A percentile compares a stretch with the other conserved stretches of the same genome.
These are phyloP conservation scores for Eucalyptus regnans DNA, from an alignment of 345 rosid species.

Conservation along the genomic window DNA sequence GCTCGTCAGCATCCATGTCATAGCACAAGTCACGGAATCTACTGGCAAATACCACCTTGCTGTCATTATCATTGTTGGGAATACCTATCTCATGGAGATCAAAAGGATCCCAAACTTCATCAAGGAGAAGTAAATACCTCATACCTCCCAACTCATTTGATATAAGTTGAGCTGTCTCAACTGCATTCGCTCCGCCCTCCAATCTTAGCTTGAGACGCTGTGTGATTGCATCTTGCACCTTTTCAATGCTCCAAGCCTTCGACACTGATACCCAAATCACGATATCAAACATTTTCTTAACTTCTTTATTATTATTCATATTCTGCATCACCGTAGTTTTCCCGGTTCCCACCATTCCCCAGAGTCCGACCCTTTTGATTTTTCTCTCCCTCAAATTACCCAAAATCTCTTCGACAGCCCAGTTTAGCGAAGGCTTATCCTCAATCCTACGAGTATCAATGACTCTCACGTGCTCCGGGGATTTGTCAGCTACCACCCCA, in stretches of 20 bases:
- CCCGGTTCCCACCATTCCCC: conserved; percentile 16
- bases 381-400: not conserved
- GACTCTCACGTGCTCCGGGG: not conserved
- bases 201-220: not conserved
- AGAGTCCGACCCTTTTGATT: conserved; percentile 7
- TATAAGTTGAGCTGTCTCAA: conserved; percentile 3
- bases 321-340: conserved; percentile 25
- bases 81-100: conserved; percentile 6
- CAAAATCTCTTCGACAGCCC: not conserved
- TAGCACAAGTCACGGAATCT: not conserved
- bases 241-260: not conserved
- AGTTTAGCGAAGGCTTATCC: conserved; percentile 1
- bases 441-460: not conserved
- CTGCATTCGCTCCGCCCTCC: not conserved
- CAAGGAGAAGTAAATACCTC: conserved; percentile 17
- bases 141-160: conserved; percentile 1
- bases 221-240: conserved; percentile 7
- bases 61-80: not conserved
- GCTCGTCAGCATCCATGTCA: not conserved
- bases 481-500: not conserved
- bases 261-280: conserved; percentile 8
- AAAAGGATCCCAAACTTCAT: conserved; percentile 6
- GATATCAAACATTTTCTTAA: conserved; percentile 11
- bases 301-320: conserved; percentile 6
- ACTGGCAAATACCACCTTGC: conserved; percentile 16